Evolutionary conservation across 495 filamentous ascomycete species (phyloP).

Genomic region (Aspergillus biplanus): DNA sequence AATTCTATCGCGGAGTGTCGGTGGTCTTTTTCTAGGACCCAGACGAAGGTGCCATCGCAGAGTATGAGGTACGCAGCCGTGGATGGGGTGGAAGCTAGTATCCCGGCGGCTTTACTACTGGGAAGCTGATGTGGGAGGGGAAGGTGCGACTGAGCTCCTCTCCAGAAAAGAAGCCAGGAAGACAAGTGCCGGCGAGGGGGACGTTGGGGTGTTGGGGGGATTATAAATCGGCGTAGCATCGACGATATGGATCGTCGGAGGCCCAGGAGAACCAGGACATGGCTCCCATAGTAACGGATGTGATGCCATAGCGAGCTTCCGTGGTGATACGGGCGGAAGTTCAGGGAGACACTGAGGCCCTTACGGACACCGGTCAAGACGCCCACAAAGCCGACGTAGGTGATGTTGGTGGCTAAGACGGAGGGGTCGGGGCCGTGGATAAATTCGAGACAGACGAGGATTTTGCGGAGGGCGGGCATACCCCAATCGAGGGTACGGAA

Average conservation of each 20-base stretch:
- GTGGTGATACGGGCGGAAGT: conserved; percentile 63
- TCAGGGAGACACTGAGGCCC: conserved; percentile 63
- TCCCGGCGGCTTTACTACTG: conserved; percentile 31
- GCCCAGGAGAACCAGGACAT: conserved; percentile 60
- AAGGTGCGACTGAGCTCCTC: not conserved
- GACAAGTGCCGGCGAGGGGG: too few relatives aligned
- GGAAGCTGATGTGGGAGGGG: conserved; percentile 16
- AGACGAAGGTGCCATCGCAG: conserved; percentile 47
- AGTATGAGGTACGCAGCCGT: conserved; percentile 65
- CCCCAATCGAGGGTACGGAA: conserved; percentile 72
- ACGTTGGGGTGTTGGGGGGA: conserved; percentile 27
- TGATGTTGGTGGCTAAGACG: conserved; percentile 60
- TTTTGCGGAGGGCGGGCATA: conserved; percentile 60
- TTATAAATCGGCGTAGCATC: conserved; percentile 48
- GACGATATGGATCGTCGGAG: conserved; percentile 59
- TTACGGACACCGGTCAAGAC: conserved; percentile 61
- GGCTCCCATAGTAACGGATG: conserved; percentile 49
- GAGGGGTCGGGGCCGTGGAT: conserved; percentile 35
- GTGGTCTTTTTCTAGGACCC: conserved; percentile 63
- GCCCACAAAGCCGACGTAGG: conserved; percentile 67
- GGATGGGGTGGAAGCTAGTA: conserved; percentile 40
- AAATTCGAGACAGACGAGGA: conserved; percentile 64
- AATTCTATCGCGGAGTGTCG: conserved; percentile 41
- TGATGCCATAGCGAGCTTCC: conserved; percentile 33
- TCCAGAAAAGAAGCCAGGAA: too few relatives aligned